Evolutionary conservation across 2,329 filamentous ascomycete species (phyloP).

Genomic region (Bipolaris bicolor): DNA sequence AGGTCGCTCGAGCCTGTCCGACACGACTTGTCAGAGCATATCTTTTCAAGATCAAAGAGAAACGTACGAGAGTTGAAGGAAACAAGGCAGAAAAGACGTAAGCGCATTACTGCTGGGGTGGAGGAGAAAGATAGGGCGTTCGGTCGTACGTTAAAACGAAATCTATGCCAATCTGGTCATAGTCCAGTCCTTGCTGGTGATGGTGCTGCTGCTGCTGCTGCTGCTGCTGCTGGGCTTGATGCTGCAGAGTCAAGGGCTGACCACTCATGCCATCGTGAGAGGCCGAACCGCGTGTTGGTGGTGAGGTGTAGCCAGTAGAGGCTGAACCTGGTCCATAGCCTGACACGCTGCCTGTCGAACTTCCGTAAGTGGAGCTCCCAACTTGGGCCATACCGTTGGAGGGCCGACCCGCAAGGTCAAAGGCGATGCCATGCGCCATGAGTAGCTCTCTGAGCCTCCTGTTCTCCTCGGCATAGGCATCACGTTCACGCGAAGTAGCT

Average conservation of each 20-base stretch:
- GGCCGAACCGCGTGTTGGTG: constrained; percentile 43
- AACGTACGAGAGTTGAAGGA: constrained; percentile 33
- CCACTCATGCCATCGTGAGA: constrained; percentile 38
- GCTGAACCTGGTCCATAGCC: constrained; percentile 62
- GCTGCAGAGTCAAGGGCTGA: constrained; percentile 23
- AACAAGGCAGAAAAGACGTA: constrained; percentile 23
- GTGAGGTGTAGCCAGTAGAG: constrained; percentile 56
- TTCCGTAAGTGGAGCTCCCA: constrained; percentile 50
- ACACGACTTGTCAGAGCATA: constrained; percentile 40
- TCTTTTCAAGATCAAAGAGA: constrained; percentile 27
- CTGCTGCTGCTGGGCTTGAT: constrained; percentile 6
- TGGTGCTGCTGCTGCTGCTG: constrained; percentile 11
- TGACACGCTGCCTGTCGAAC: constrained; percentile 63
- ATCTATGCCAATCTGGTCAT: constrained; percentile 84
- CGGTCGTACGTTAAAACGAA: constrained; percentile 88
- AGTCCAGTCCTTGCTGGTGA: constrained; percentile 62
- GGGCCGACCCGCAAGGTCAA: constrained; percentile 53
- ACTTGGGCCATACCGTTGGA: constrained; percentile 43
- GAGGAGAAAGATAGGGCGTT: constrained; percentile 63
- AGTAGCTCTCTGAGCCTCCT: constrained; percentile 71
- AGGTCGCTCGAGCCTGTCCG: constrained; percentile 78
- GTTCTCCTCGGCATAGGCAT: constrained; percentile 79
- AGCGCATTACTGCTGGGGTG: constrained; percentile 47
- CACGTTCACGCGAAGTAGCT: constrained; percentile 75
- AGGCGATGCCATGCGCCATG: constrained; percentile 63